Evolutionary conservation across 768 basidiomycete genomes (phyloP), one percentile per base, ranked within the genome.

Genomic region (Galerina sulciceps): DNA sequence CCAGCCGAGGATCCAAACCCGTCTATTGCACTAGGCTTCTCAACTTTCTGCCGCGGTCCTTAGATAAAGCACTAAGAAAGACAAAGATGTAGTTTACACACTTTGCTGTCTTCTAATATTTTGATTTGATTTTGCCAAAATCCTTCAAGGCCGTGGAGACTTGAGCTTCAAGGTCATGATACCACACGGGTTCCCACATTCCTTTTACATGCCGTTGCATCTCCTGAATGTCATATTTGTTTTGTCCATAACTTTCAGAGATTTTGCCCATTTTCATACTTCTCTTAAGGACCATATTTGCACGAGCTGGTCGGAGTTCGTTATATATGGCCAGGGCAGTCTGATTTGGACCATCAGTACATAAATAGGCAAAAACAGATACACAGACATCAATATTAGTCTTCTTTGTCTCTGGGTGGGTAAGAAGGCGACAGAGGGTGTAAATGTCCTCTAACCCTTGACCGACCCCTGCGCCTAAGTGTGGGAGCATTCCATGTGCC

Each of bases 401-500:
- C 14, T 63, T 42, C 15, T 68, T 75, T 1, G 80, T 78, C 54
- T 73, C 64, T 2, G 80, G 75, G 59, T 81, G 79, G 6, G 67
- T 64, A 14, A 87, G 77, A 13, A 87, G 69, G 10, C 75, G 71
- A 38, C 75, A 77, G 4, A 87, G 69, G 4, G 81, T 66, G 44
- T 78, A 77, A 0, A 78, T 80, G 58, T 86, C 86, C 63, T 87
- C 85, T 26, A 86, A 76, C 1, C 83, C 85, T 70, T 87, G 85
- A 8, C 85, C 82, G 8, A 81, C 83, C 1, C 85, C 85, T 0
- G 84, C 78, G 2, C 84, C 85, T 10, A 86, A 70, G 67, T 86
- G 84, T 0, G 86, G 85, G 35, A 79, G 63, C 85, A 86, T 86
- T 0, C 73, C 83, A 63, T 87, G 85, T 9, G 85, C 85, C 80